Evolutionary conservation across 352 stramenopile species (phyloP).

Genomic region (Thraustochytrium sp.): DNA sequence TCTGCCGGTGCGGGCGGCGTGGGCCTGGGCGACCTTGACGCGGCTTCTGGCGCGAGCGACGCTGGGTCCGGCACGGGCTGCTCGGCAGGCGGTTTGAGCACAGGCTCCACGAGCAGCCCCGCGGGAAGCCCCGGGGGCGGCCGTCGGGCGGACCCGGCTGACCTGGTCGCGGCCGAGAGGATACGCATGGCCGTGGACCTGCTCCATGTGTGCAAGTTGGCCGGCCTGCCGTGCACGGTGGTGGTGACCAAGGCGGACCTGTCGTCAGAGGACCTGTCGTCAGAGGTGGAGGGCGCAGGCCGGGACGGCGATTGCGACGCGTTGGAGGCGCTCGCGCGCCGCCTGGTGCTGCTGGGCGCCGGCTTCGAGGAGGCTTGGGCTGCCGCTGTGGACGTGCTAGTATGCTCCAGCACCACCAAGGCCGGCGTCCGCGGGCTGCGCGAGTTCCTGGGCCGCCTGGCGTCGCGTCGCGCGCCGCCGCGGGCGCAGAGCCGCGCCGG

Average conservation of each 20-base stretch:
- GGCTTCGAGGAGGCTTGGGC: not conserved
- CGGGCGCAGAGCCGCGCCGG: not conserved
- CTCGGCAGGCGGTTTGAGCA: no score
- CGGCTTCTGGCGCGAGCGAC: no score
- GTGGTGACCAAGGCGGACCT: conserved; percentile 24
- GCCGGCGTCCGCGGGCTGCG: not conserved
- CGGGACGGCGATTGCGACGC: not conserved
- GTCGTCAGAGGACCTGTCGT: no score
- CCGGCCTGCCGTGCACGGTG: not conserved
- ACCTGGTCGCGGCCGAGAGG: not conserved
- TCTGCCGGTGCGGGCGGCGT: no score
- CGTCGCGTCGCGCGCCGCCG: not conserved
- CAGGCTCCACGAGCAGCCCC: no score
- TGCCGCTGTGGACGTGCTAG: not conserved
- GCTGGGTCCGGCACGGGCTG: no score
- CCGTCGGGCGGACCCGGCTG: no score
- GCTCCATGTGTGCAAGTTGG: not conserved
- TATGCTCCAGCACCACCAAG: not conserved
- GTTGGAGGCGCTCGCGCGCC: not conserved
- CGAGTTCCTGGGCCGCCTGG: not conserved
- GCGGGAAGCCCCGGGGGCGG: no score
- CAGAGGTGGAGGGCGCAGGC: no score
- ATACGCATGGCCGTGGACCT: not conserved
- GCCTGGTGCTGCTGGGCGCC: not conserved
- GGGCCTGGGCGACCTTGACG: no score